Percentiles rank a stretch among this genome's conserved stretches.
Evolutionary conservation across 139 green algal genomes (phyloP).

Genomic region (Chlorella sp.): DNA sequence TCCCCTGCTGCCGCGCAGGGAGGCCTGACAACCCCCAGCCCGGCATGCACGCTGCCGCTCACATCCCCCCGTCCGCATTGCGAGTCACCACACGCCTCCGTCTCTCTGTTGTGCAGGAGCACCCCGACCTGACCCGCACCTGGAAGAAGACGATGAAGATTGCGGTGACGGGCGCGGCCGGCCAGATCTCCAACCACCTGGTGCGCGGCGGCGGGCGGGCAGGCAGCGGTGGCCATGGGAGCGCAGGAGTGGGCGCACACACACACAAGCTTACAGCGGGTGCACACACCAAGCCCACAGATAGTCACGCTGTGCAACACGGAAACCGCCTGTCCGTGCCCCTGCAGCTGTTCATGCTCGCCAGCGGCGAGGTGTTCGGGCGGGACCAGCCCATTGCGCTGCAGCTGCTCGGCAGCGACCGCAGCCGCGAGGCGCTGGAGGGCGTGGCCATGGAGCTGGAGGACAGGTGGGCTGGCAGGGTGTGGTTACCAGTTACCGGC

Average conservation of each 20-base stretch:
- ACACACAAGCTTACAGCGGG: too few relatives aligned
- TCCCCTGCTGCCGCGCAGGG: too few relatives aligned
- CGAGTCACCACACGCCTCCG: neutral
- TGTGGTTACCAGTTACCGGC: too few relatives aligned
- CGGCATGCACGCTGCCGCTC: neutral
- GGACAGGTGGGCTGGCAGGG: constrained; percentile 62
- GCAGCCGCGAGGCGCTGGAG: constrained; percentile 83
- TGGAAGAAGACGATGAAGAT: constrained; percentile 82
- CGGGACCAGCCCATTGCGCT: constrained; percentile 87
- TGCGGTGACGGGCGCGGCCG: constrained; percentile 68
- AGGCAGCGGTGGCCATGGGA: too few relatives aligned
- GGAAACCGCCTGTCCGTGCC: too few relatives aligned
- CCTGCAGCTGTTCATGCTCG: constrained; percentile 84
- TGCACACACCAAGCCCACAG: too few relatives aligned
- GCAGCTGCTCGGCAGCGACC: constrained; percentile 82
- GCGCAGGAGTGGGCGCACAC: too few relatives aligned
- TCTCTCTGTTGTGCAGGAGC: constrained; percentile 46
- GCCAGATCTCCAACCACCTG: constrained; percentile 93
- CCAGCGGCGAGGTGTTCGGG: constrained; percentile 84
- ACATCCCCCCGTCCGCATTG: too few relatives aligned
- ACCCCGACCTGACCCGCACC: constrained; percentile 57
- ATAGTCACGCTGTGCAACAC: too few relatives aligned
- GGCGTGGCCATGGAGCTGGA: constrained; percentile 97
- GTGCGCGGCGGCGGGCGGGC: too few relatives aligned
- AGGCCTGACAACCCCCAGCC: neutral